Evolutionary conservation across 805 yeast genomes (phyloP).

Genomic region (Pichia manshurica): DNA sequence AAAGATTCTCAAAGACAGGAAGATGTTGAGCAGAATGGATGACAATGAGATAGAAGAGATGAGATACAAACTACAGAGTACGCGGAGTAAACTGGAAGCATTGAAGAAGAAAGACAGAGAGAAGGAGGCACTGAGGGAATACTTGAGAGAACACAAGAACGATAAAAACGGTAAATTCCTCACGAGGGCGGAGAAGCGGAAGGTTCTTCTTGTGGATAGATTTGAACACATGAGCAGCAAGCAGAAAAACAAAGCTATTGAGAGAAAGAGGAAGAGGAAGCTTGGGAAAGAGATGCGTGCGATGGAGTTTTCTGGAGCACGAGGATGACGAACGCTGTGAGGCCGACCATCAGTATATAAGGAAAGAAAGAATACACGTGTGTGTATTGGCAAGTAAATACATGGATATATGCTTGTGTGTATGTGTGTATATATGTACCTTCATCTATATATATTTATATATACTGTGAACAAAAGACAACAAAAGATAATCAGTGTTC

Average conservation of each 20-base stretch:
- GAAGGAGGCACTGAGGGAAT: slow-evolving; percentile 53
- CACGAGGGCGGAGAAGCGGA: slow-evolving; percentile 65
- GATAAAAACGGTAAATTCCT: slow-evolving; percentile 52
- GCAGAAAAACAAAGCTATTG: slow-evolving; percentile 77
- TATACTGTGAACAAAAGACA: no score
- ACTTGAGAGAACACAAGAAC: slow-evolving; percentile 36
- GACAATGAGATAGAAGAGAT: slow-evolving; percentile 46
- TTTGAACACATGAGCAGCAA: slow-evolving; percentile 65
- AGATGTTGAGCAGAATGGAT: slow-evolving; percentile 34
- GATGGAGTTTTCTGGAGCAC: slow-evolving; percentile 23
- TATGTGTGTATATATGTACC: no score
- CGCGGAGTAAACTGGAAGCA: slow-evolving; percentile 61
- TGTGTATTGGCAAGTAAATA: no score
- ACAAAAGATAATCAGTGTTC: slow-evolving; percentile 44
- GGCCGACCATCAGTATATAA: no score
- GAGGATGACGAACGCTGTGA: no score
- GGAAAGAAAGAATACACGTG: no score
- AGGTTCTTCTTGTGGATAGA: slow-evolving; percentile 70
- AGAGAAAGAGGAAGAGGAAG: slow-evolving; percentile 80
- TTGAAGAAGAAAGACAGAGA: slow-evolving; percentile 73
- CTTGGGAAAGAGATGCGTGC: slow-evolving; percentile 71
- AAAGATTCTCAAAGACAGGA: slow-evolving; percentile 49
- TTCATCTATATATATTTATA: no score
- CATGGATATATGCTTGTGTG: no score
- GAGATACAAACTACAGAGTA: slow-evolving; percentile 53